Evolutionary conservation across 805 yeast genomes (phyloP).

Genomic region (Kodamaea jinghongensis): DNA sequence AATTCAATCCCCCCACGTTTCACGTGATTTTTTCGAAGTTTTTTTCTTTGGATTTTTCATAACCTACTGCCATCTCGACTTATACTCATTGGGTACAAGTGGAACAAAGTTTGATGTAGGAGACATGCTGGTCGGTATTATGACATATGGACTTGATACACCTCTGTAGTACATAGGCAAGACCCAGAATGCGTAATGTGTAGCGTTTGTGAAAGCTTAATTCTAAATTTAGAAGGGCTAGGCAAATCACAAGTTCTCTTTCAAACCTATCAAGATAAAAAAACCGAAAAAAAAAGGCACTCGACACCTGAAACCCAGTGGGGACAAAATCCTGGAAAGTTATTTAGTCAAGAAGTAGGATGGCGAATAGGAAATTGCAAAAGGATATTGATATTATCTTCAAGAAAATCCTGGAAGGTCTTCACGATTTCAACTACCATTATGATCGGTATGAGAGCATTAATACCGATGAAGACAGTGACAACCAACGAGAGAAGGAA

Average conservation of each 20-base stretch:
- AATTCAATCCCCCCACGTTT: conserved; percentile 5
- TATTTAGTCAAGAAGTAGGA: conserved; percentile 2
- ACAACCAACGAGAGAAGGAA: conserved; percentile 42
- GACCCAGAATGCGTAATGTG: background rate
- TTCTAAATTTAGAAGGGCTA: background rate
- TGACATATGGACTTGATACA: background rate
- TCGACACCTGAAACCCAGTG: too few relatives aligned
- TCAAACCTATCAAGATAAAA: background rate
- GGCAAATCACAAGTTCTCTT: background rate
- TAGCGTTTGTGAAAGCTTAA: background rate
- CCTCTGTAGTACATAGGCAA: background rate
- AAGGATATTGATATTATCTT: conserved; percentile 27
- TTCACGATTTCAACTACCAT: conserved; percentile 44
- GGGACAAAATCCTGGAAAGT: background rate
- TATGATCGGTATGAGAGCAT: conserved; percentile 40
- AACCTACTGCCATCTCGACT: background rate
- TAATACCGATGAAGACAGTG: conserved; percentile 31
- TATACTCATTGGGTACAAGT: background rate
- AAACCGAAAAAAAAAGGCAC: conserved; percentile 3
- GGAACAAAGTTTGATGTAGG: background rate
- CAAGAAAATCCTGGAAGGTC: conserved; percentile 45
- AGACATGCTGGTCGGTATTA: background rate
- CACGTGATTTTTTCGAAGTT: conserved; percentile 3
- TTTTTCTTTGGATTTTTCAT: background rate
- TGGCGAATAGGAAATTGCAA: conserved; percentile 7